Conservation (phyloP, 176 grass and related monocot genomes). For the Ensete glaucum region DNA sequence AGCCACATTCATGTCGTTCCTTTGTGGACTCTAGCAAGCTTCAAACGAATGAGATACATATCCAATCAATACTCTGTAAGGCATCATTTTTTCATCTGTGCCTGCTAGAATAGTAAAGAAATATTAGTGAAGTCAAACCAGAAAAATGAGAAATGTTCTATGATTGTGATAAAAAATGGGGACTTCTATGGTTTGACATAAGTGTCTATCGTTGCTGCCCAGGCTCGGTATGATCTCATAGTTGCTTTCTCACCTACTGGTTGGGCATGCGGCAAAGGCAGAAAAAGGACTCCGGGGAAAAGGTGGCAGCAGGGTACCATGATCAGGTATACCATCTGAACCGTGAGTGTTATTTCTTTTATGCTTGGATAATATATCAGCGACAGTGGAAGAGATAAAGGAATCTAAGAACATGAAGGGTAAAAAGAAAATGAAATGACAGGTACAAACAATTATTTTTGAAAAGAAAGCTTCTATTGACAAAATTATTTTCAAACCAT, state of each 20-base stretch:
- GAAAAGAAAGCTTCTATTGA: no score
- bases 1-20: conserved; percentile 97
- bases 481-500: no score
- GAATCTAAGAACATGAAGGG: neutral
- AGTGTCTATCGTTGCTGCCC: conserved; percentile 14
- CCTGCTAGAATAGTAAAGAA: neutral
- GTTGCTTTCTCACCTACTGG: conserved; percentile 92
- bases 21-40: conserved; percentile 94
- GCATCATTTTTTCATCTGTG: neutral
- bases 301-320: conserved; percentile 80
- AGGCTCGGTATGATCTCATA: conserved; percentile 73
- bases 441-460: no score
- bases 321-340: conserved; percentile 52
- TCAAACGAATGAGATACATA: conserved; percentile 80
- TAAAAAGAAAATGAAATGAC: neutral
- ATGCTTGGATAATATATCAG: neutral
- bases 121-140: neutral
- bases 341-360: neutral
- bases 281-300: conserved; percentile 70
- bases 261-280: conserved; percentile 91
- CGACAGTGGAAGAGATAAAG: neutral
- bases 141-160: neutral
- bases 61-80: conserved; percentile 86
- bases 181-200: no score
- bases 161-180: neutral